Evolutionary conservation across 2,329 filamentous ascomycete genomes (phyloP).

Genomic region (Arthrobotrys entomopaga): DNA sequence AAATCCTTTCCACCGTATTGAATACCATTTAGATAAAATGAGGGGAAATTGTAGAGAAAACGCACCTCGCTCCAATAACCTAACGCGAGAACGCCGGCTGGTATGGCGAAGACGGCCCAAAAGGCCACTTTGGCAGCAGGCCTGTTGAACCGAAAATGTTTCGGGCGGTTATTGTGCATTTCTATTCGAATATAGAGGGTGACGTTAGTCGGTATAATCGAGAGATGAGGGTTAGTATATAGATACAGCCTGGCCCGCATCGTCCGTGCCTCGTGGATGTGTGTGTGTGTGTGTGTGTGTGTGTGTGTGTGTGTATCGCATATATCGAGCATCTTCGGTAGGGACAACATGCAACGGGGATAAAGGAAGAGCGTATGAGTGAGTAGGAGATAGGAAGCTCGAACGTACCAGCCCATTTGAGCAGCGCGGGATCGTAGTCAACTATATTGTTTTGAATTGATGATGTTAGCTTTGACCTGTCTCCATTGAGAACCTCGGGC

Average conservation of each 20-base stretch:
- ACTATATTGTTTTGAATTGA: neutral
- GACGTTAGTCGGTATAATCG: neutral
- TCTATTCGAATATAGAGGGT: conserved; percentile 8
- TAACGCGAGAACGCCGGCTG: conserved; percentile 20
- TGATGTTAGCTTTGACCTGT: conserved; percentile 24
- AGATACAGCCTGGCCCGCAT: no score
- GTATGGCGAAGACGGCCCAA: conserved; percentile 29
- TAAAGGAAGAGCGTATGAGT: no score
- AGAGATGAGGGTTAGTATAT: no score
- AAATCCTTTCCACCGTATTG: no score
- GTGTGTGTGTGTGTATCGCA: no score
- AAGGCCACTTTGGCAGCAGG: conserved; percentile 30
- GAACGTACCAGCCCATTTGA: conserved; percentile 47
- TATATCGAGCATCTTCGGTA: no score
- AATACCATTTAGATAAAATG: neutral
- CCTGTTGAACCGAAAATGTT: conserved; percentile 37
- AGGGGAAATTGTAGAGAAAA: neutral
- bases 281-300: no score
- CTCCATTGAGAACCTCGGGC: neutral
- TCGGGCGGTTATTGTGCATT: conserved; percentile 46
- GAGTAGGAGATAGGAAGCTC: neutral
- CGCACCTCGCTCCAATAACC: conserved; percentile 42
- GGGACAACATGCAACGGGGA: no score
- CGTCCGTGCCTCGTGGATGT: no score
- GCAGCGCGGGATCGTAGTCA: conserved; percentile 48